Base-by-base conservation (phyloP, 2,329 filamentous ascomycete species). In the Colletotrichum sansevieriae region DNA sequence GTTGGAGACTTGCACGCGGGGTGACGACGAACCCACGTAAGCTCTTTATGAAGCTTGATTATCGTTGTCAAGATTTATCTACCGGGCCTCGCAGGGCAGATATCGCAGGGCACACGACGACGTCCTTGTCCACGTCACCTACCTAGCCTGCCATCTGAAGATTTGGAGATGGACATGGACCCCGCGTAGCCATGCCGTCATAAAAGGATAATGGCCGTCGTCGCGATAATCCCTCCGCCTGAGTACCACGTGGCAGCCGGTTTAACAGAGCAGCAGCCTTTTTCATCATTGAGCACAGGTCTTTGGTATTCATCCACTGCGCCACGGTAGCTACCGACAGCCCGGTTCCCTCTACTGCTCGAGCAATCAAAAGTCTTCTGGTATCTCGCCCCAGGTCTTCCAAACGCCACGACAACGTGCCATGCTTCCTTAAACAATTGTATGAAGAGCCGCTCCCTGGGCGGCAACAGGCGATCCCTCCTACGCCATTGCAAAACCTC, bases 1-100 rank as follows among this genome's bases (percentile, higher is more conserved):
- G 41, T 39, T 39, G 51, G 49, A 54, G 49, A 41, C 25, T 12
- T n/a, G 18, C 15, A 25, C 47, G 54, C 56, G 43, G 44, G 63
- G 46, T 70, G 67, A 70, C 67, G 67, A 68, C 63, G 56, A 63
- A 54, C 63, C 57, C 67, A 68, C 67, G 67, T 70, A 70, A 70
- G 62, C 62, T 52, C 43, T 22, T 18, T 8, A n/a, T 63, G 18
- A 56, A 63, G 61, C 63, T 55, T 39, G 35, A n/a, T 55, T 10
- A 20, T 39, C 35, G 33, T 25, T 4, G 25, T 41, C 15, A 13
- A 55, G 4, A 39, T 44, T 63, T 43, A 20, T 22, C 12, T 44
- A 35, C 35, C 20, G 18, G 52, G 35, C 59, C 52, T 51, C 35
- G 10, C 25, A 18, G 37, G 25, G 37, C 46, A 35, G 20, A 22